Conservation (phyloP, 805 yeast species). For the Saccharomycopsis fermentans region DNA sequence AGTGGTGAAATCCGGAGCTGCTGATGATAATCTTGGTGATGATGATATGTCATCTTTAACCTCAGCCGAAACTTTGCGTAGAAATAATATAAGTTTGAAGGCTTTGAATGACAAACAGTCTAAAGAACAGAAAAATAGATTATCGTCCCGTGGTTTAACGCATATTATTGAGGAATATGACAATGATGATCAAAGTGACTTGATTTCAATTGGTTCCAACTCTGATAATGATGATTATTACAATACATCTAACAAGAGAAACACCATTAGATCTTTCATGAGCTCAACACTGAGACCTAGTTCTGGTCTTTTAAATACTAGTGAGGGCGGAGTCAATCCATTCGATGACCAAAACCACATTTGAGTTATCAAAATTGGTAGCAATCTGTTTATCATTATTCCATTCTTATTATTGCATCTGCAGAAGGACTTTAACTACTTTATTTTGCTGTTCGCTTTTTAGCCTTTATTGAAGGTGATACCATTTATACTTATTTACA, state of each 20-base stretch:
- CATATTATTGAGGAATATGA: conserved; percentile 14
- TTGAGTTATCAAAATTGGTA: background rate
- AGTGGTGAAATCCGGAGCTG: background rate
- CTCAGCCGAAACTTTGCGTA: conserved; percentile 8
- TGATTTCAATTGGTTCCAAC: conserved; percentile 17
- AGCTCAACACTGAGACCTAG: conserved; percentile 15
- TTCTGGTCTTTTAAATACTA: conserved; percentile 5
- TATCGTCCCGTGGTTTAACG: conserved; percentile 12
- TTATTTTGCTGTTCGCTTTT: background rate
- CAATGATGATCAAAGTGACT: conserved; percentile 8
- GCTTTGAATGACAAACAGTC: conserved; percentile 1
- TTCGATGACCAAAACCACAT: conserved; percentile 12
- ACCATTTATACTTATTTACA: too few species aligned
- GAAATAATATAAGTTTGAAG: conserved; percentile 11
- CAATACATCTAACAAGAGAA: background rate
- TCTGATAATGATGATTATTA: conserved; percentile 9
- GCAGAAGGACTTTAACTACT: background rate
- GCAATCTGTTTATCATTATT: background rate
- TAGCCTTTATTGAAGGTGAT: too few species aligned
- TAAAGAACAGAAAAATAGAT: conserved; percentile 6
- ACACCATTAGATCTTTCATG: background rate
- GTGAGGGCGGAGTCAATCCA: conserved; percentile 11
- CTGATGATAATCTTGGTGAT: background rate
- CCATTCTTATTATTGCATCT: background rate
- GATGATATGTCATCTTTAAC: conserved; percentile 8